phyloP scores from a whole-genome alignment of 1,284 basidiomycete genomes.

The Flammula alnicola region DNA sequence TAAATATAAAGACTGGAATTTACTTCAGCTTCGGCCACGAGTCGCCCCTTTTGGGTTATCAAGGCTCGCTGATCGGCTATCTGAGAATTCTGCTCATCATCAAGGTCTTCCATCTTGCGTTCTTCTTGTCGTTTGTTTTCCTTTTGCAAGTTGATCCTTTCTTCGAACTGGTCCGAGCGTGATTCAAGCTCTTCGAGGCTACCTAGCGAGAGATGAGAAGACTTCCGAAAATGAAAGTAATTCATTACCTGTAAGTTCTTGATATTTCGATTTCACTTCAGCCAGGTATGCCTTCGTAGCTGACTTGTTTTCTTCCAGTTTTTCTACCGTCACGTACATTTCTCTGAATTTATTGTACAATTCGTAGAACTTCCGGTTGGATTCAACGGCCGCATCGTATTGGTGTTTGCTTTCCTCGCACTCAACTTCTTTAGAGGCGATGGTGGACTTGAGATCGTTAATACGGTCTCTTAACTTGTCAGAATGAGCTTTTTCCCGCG shows the following conservation, averaged over 20 bases:
- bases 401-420: slow-evolving; percentile 73
- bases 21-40: slow-evolving; percentile 71
- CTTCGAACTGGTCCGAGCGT: slow-evolving; percentile 75
- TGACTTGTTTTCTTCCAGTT: slow-evolving; percentile 68
- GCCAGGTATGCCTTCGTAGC: slow-evolving; percentile 59
- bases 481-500: slow-evolving; percentile 85
- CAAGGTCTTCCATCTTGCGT: slow-evolving; percentile 59
- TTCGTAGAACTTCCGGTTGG: slow-evolving; percentile 86
- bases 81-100: slow-evolving; percentile 63
- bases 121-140: slow-evolving; percentile 53
- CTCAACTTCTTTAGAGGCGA: slow-evolving; percentile 76
- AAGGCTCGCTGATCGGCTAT: slow-evolving; percentile 60
- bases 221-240: background rate
- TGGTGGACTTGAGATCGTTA: slow-evolving; percentile 61
- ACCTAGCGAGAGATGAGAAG: slow-evolving; percentile 49
- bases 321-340: slow-evolving; percentile 77
- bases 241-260: slow-evolving; percentile 70
- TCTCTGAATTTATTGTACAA: slow-evolving; percentile 85
- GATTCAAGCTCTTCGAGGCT: slow-evolving; percentile 77
- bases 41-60: slow-evolving; percentile 61
- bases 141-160: slow-evolving; percentile 61
- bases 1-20: background rate
- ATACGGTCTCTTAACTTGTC: slow-evolving; percentile 82
- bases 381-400: slow-evolving; percentile 69
- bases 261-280: slow-evolving; percentile 70